Conservation (phyloP, 805 yeast species). For the Candida glaebosa region DNA sequence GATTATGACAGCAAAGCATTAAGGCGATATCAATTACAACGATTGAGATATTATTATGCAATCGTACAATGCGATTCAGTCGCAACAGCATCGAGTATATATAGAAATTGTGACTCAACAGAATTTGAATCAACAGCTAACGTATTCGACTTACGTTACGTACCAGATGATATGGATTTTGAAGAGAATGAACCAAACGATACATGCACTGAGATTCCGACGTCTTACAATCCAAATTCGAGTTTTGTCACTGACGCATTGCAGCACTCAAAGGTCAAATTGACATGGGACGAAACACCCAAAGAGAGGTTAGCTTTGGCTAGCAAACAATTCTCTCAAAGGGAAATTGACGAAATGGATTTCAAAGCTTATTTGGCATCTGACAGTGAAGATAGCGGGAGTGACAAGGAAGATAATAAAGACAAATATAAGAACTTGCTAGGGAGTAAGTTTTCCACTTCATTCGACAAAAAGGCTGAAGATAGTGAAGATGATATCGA, state of each 20-base stretch:
- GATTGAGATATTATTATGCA: conserved; percentile 91
- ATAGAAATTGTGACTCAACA: conserved; percentile 87
- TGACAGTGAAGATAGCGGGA: conserved; percentile 29
- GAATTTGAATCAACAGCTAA: conserved; percentile 96
- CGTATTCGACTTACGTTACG: conserved; percentile 84
- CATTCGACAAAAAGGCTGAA: conserved; percentile 21
- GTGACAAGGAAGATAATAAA: conserved; percentile 34
- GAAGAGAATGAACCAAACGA: conserved; percentile 72
- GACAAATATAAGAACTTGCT: conserved; percentile 62
- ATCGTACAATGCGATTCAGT: conserved; percentile 79
- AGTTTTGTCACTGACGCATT: conserved; percentile 90
- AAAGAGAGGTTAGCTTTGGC: conserved; percentile 77
- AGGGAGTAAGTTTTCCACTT: conserved; percentile 38
- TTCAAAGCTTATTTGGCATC: conserved; percentile 86
- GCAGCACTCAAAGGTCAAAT: conserved; percentile 91
- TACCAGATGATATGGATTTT: conserved; percentile 91
- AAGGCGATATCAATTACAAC: conserved; percentile 87
- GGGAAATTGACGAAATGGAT: conserved; percentile 88
- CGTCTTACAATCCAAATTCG: conserved; percentile 69
- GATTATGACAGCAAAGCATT: conserved; percentile 83
- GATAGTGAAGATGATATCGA: conserved; percentile 66
- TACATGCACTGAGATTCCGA: conserved; percentile 65
- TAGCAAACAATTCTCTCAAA: conserved; percentile 77
- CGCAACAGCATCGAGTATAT: conserved; percentile 68
- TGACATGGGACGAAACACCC: conserved; percentile 99